Evolutionary conservation across 495 filamentous ascomycete genomes (phyloP), one percentile per base, ranked within the genome.

Genomic region (Talaromyces nanjingensis): DNA sequence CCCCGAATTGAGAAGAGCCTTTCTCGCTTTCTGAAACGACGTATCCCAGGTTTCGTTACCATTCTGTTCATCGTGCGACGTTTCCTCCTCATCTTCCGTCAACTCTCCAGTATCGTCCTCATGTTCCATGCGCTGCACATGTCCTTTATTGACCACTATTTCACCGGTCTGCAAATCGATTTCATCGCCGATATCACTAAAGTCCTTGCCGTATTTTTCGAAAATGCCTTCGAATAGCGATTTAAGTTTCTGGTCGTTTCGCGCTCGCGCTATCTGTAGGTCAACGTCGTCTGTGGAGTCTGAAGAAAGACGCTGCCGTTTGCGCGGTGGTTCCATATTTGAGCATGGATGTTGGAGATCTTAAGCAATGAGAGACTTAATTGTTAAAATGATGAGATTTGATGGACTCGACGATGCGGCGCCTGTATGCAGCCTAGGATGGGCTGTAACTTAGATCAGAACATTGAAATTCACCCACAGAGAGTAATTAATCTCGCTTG

Each of bases 141-240:
- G 93, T 3, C 94, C 93, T 80, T 96, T 93, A 72, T 97, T 81
- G 34, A 96, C 87, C 14, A 93, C 81, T 29, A 98, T 86, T 53
- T 89, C 77, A 22, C 90, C 91, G 0, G 89, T 94, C 63, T 78
- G 75, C 24, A 91, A 73, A 75, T 94, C 89, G 66, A 96, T 89
- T 74, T 92, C 90, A 68, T 94, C 92, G 16, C 87, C 91, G 31
- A 91, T 78, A 29, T 86, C 90, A 4, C 84, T 84, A 69, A 96
- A 96, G 73, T 97, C 89, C 67, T 83, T 84, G 22, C 81, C 85
- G 71, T 97, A 98, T 73, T 94, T 96, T 31, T 86, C 83, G 69
- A 97, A 96, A 42, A 98, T 96, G 53, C 79, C 71, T 69, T 97
- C 92, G 67, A 94, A 96, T 2, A 86, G 83, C 11, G 85, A 87